Evolutionary conservation across 148 eudicot species (phyloP), one percentile per base, ranked within the genome.

Genomic region (Chenopodium berlandieri): DNA sequence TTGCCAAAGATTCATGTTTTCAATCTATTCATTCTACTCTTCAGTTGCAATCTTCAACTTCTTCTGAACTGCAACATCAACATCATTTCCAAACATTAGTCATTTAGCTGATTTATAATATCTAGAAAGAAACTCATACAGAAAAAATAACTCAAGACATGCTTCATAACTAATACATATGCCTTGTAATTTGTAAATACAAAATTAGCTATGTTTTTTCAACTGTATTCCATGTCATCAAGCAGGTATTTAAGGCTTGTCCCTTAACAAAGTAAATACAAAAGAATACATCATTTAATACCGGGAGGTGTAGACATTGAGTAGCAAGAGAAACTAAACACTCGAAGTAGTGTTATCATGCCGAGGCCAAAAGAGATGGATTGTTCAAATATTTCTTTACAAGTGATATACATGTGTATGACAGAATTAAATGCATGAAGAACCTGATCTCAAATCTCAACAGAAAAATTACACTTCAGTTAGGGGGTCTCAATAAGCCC

Each of bases 361-460:
- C 69, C 48, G 75, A 46, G 13, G 16, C 37, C 56, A 47, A 73
- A 22, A 65, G 31, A 11, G 40, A 7, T 30, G 23, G 71, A 27
- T 75, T 74, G 0, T 75, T 32, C 66, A 74, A 34, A 34, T 48
- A 20, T 60, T 20, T 70, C 46, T 71, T 82, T 65, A 77, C 12
- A 10, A 9, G 10, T 48, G 30, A 63, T 60, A 7, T 19, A 77
- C n/a, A 20, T 13, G 7, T 44, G 46, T 56, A 19, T 30, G 58
- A 23, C 79, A 75, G 4, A 25, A 52, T 27, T 27, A 27, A 27
- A 27, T 27, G 30, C 30, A 27, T 27, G 30, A 27, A 27, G 30
- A 27, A 27, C 30, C 30, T 27, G 30, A 27, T 27, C 30, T 27
- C 30, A 27, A 27, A 27, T 27, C 30, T 27, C 30, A 27, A 27